Evolutionary conservation across 2,329 filamentous ascomycete genomes (phyloP), one percentile per base, ranked within the genome.

Genomic region (Paraphaeosphaeria sporulosa): DNA sequence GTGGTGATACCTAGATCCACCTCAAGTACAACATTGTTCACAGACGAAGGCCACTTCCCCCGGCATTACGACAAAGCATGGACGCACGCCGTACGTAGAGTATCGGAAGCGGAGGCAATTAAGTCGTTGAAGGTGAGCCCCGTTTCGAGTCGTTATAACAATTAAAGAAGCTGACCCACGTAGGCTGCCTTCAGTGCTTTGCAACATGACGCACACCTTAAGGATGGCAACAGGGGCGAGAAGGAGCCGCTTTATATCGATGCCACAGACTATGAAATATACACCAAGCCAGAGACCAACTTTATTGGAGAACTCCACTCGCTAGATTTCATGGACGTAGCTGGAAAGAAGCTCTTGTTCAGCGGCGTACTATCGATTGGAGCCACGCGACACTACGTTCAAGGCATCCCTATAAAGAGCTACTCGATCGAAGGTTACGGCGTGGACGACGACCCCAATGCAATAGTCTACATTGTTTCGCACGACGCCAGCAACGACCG

Each of bases 401-500:
- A 85, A 48, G 77, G 72, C 0, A 79, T 91, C 0, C 78, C 81
- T 0, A 90, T 94, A 49, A 69, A 76, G 0, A 79, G 83, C 0
- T 76, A 90, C 1, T 88, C 89, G 0, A 83, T 95, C 12, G 90
- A 87, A 1, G 87, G 88, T 30, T 93, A 93, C 70, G 86, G 86
- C 0, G 71, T 82, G 1, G 70, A 80, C 0, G 68, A 80, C 7
- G 73, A 82, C 23, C 82, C 84, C 0, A 71, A 69, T 0, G 82
- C 88, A 9, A 77, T 84, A 17, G 82, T 93, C 1, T 94, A 89
- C 84, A 83, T 94, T 2, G 84, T 86, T 19, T 90, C 90, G 0
- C 55, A 78, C 4, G 15, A 60, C 0, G 74, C 68, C 1, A 53
- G 69, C 0, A 68, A 69, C 0, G 70, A 71, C 12, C 1, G 2